These are phyloP conservation scores for Aspergillus sp. DNA, from an alignment of 2,329 filamentous ascomycete species.

Conservation along the genomic window DNA sequence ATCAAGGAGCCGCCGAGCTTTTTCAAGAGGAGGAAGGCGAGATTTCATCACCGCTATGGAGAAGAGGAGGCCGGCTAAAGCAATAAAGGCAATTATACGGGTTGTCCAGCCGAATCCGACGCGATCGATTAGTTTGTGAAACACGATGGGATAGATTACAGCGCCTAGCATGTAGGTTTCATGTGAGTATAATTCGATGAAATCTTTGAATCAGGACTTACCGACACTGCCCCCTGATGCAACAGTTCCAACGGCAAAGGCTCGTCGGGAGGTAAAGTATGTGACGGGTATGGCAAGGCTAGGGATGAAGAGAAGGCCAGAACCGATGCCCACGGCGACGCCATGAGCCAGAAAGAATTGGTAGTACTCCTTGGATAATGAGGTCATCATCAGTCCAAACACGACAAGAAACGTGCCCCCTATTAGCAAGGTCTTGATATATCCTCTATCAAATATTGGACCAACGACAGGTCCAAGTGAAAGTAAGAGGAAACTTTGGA, in stretches of 20 bases:
- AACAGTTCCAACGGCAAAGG: background rate
- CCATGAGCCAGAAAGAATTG: constrained; percentile 6
- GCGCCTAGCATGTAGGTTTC: background rate
- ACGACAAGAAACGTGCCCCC: constrained; percentile 6
- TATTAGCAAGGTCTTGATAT: constrained; percentile 1
- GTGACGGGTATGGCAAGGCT: background rate
- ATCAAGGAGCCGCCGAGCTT: constrained; percentile 37
- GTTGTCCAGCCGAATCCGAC: background rate
- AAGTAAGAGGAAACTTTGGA: constrained; percentile 8
- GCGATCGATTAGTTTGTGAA: background rate
- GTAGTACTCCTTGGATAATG: constrained; percentile 1
- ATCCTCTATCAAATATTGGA: constrained; percentile 9
- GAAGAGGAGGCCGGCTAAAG: background rate
- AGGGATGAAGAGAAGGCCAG: constrained; percentile 5
- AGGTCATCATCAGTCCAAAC: constrained; percentile 9
- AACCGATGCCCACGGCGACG: background rate
- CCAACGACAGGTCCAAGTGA: constrained; percentile 5
- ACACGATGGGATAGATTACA: background rate
- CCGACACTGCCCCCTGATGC: background rate
- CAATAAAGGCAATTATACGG: background rate
- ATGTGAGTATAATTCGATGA: too few species aligned
- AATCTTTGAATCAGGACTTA: background rate
- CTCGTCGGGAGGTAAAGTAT: constrained; percentile 2
- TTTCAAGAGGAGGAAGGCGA: constrained; percentile 27
- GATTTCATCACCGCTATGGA: background rate